A percentile compares a stretch with the other conserved stretches of the same genome.
Evolutionary conservation across 768 basidiomycete genomes (phyloP).

Genomic region (Boletus rubroflammeus): DNA sequence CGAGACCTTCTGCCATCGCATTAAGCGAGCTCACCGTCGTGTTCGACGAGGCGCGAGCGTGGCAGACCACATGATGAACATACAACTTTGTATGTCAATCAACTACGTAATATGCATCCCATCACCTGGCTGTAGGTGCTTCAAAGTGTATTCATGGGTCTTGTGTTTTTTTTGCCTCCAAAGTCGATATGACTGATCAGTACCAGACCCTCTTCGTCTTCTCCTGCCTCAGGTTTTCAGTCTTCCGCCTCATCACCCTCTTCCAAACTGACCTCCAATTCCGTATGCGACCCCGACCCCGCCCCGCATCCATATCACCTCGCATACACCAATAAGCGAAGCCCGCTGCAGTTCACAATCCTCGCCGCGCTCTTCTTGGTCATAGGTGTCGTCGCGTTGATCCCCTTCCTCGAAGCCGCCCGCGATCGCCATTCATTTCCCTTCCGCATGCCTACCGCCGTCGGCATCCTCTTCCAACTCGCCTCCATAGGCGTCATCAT

Average conservation of each 20-base stretch:
- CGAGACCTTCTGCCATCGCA: conserved; percentile 21
- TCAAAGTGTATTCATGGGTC: too few species aligned
- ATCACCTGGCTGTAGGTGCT: too few species aligned
- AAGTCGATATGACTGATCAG: too few species aligned
- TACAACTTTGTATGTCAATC: neutral
- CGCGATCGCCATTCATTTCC: conserved; percentile 34
- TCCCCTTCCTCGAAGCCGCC: conserved; percentile 45
- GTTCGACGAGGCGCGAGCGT: neutral
- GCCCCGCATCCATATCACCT: conserved; percentile 33
- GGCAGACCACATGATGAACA: neutral
- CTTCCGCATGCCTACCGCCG: conserved; percentile 40
- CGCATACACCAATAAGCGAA: conserved; percentile 40
- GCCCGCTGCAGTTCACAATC: conserved; percentile 24
- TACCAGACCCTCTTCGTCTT: conserved; percentile 22
- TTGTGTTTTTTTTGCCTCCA: too few species aligned
- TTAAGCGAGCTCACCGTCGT: neutral
- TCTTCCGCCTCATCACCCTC: conserved; percentile 11
- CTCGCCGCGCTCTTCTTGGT: conserved; percentile 13
- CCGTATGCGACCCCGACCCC: conserved; percentile 30
- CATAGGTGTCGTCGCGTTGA: conserved; percentile 25
- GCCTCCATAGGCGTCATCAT: conserved; percentile 41
- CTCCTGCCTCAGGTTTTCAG: conserved; percentile 8
- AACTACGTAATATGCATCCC: neutral
- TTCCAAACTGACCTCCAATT: conserved; percentile 6
- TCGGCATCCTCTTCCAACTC: conserved; percentile 41